phyloP scores from a whole-genome alignment of 192 early-diverging fungal species.

The Diversispora epigaea region DNA sequence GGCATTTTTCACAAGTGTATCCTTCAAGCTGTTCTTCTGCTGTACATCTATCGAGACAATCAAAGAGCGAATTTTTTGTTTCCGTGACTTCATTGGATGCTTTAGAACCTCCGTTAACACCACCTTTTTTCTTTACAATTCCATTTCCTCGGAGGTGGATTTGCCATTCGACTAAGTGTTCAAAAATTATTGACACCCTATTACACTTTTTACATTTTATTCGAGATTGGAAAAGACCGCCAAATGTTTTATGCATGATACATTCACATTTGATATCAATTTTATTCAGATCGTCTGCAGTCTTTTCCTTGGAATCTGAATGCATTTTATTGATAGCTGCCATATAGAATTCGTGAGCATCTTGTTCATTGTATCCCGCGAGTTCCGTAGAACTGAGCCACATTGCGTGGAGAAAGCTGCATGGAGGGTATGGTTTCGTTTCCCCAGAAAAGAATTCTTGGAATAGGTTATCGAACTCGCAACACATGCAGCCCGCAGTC shows the following conservation, averaged over 20 bases:
- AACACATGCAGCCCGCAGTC: conserved; percentile 79
- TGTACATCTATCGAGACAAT: conserved; percentile 11
- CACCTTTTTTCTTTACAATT: conserved; percentile 38
- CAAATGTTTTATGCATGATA: conserved; percentile 87
- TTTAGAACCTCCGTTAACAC: conserved; percentile 32
- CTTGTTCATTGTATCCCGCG: conserved; percentile 93
- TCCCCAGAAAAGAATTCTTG: conserved; percentile 65
- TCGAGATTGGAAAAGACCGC: conserved; percentile 85
- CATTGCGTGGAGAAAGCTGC: conserved; percentile 79
- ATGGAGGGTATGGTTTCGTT: conserved; percentile 78
- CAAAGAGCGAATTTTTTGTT: neutral
- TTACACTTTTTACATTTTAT: conserved; percentile 86
- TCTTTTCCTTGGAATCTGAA: conserved; percentile 52
- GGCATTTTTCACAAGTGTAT: conserved; percentile 13
- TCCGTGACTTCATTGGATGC: neutral
- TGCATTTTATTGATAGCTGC: conserved; percentile 87
- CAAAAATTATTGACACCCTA: conserved; percentile 32
- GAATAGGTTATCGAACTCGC: conserved; percentile 86
- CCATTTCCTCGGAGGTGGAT: neutral
- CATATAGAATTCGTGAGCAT: conserved; percentile 97
- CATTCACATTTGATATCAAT: conserved; percentile 67
- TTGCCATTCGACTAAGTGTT: conserved; percentile 36
- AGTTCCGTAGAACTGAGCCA: conserved; percentile 87
- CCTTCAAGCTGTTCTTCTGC: conserved; percentile 3
- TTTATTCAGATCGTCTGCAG: neutral